Percentiles rank a stretch among this genome's conserved stretches.
These are phyloP conservation scores for Ogataea trehaloabstinens DNA, from an alignment of 805 yeast species.

Conservation along the genomic window DNA sequence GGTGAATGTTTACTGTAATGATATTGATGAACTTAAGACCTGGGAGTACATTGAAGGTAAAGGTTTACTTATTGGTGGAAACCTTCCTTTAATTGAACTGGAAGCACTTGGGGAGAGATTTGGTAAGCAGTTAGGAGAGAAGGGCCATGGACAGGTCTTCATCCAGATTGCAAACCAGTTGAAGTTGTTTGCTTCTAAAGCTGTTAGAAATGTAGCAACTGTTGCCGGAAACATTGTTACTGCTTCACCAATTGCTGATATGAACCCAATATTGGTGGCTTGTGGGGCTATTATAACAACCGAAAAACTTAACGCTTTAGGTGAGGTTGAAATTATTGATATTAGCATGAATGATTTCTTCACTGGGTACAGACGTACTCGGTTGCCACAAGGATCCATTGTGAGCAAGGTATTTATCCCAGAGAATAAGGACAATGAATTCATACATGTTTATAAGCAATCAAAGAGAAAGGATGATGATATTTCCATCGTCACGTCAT, in stretches of 20 bases:
- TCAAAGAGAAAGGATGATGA: conserved; percentile 50
- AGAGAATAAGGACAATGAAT: conserved; percentile 35
- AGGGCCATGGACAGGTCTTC: conserved; percentile 34
- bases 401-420: conserved; percentile 40
- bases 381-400: conserved; percentile 35
- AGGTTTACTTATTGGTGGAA: conserved; percentile 44
- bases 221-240: conserved; percentile 50
- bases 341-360: conserved; percentile 41
- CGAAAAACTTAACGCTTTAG: conserved; percentile 28
- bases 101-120: conserved; percentile 37
- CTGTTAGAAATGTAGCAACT: conserved; percentile 48
- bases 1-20: conserved; percentile 41
- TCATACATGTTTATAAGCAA: conserved; percentile 42
- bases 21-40: conserved; percentile 38
- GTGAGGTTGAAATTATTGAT: conserved; percentile 22
- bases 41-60: conserved; percentile 37
- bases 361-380: conserved; percentile 41
- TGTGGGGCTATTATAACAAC: conserved; percentile 39
- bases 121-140: conserved; percentile 19
- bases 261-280: conserved; percentile 45
- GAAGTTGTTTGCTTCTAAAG: conserved; percentile 48
- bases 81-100: conserved; percentile 38
- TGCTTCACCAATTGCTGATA: conserved; percentile 48
- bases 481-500: conserved; percentile 47
- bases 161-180: conserved; percentile 39